phyloP scores from a whole-genome alignment of 768 basidiomycete genomes.

The Trametes gibbosa region DNA sequence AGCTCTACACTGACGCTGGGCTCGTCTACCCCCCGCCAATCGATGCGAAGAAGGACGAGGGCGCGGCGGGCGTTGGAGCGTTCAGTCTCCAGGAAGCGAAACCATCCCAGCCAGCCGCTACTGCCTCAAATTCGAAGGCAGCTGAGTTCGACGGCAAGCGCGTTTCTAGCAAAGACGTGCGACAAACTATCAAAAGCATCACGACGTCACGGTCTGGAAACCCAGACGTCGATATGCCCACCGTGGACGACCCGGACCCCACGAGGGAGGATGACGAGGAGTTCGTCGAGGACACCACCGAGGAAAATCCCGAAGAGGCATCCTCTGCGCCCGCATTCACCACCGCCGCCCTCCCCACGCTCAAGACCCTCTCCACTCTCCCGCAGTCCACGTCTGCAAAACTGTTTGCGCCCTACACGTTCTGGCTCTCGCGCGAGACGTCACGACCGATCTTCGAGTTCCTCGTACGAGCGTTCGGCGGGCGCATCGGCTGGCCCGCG shows the following conservation, averaged over 20 bases:
- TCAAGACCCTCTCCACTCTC: constrained; percentile 60
- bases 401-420: constrained; percentile 82
- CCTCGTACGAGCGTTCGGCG: constrained; percentile 87
- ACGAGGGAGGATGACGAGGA: constrained; percentile 48
- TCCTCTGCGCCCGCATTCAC: constrained; percentile 63
- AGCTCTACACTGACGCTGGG: constrained; percentile 93
- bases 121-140: constrained; percentile 30
- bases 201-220: constrained; percentile 27
- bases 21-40: constrained; percentile 94
- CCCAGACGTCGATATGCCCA: constrained; percentile 38
- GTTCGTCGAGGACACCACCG: constrained; percentile 62
- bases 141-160: constrained; percentile 39
- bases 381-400: constrained; percentile 55
- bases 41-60: constrained; percentile 79
- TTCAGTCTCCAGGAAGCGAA: constrained; percentile 66
- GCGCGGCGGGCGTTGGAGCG: constrained; percentile 84
- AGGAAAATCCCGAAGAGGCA: constrained; percentile 42
- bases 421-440: constrained; percentile 93
- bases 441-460: constrained; percentile 94
- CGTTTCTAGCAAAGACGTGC: constrained; percentile 58
- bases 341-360: constrained; percentile 56
- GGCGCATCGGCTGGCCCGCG: constrained; percentile 84
- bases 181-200: constrained; percentile 61
- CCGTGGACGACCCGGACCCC: constrained; percentile 28
- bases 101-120: constrained; percentile 23